Conservation (phyloP, 2,329 filamentous ascomycete genomes). For the Talaromyces sp. region DNA sequence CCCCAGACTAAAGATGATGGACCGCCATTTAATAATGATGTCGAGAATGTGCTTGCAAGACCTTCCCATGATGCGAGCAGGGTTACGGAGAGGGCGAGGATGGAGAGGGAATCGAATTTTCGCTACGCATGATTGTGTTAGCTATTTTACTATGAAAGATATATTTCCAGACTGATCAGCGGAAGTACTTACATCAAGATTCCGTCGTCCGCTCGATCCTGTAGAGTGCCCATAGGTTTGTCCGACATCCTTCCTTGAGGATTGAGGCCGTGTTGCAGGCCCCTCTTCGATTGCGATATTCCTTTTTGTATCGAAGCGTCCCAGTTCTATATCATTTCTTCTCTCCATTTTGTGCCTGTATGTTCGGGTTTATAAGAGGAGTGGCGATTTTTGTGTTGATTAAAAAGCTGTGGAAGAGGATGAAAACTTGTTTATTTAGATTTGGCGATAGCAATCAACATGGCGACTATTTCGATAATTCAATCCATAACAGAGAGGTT, state of each 20-base stretch:
- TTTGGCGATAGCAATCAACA: not conserved
- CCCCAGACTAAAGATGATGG: conserved; percentile 38
- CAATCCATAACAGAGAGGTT: not conserved
- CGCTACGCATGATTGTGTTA: conserved; percentile 10
- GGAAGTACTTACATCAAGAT: conserved; percentile 24
- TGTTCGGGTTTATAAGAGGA: not conserved
- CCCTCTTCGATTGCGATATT: conserved; percentile 3
- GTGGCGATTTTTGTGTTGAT: not conserved
- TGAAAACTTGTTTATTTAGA: not conserved
- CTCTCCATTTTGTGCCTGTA: conserved; percentile 6
- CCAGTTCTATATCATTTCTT: conserved; percentile 13
- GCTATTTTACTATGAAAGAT: not conserved
- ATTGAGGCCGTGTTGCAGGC: not conserved
- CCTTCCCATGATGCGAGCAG: conserved; percentile 43
- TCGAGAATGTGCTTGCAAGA: conserved; percentile 26
- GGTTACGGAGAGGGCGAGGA: conserved; percentile 39
- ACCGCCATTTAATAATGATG: conserved; percentile 35
- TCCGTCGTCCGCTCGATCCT: conserved; percentile 27
- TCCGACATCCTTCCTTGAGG: not conserved
- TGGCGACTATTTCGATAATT: not conserved
- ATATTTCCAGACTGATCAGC: not conserved
- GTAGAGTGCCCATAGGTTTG: conserved; percentile 23
- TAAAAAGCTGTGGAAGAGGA: not conserved
- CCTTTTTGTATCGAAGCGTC: conserved; percentile 11
- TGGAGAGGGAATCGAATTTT: conserved; percentile 37